Conservation (phyloP, 148 eudicot genomes). For the Polygonum aviculare region DNA sequence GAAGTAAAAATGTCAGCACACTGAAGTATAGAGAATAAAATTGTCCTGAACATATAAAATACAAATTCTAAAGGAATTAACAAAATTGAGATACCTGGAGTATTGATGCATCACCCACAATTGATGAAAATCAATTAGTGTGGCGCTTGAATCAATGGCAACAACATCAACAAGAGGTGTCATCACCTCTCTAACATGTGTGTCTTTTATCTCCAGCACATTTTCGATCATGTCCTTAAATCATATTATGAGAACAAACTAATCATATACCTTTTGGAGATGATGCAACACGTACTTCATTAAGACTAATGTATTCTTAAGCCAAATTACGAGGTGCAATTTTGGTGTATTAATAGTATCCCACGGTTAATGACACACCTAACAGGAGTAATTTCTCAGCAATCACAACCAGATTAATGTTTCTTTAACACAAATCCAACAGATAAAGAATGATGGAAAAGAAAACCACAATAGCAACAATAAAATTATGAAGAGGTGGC, state of each 20-base stretch:
- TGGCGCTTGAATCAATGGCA: slow-evolving; percentile 91
- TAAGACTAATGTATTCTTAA: background rate
- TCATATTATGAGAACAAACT: slow-evolving; percentile 8
- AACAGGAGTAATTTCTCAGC: background rate
- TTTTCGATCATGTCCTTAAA: slow-evolving; percentile 98
- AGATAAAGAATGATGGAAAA: background rate
- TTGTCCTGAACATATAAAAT: background rate
- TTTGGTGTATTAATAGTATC: background rate
- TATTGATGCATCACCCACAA: slow-evolving; percentile 95
- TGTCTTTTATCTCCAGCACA: slow-evolving; percentile 96
- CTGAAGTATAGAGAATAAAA: slow-evolving; percentile 4
- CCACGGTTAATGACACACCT: background rate
- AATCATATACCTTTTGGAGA: background rate
- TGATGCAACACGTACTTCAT: background rate
- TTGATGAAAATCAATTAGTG: slow-evolving; percentile 80
- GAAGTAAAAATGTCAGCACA: slow-evolving; percentile 8
- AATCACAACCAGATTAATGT: background rate
- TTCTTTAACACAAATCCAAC: background rate
- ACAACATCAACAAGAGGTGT: slow-evolving; percentile 98
- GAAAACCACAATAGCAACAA: background rate
- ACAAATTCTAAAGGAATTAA: background rate
- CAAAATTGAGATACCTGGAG: slow-evolving; percentile 49
- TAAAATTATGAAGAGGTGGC: background rate
- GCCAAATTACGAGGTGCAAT: background rate
- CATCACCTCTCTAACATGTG: slow-evolving; percentile 98